Base-by-base conservation (phyloP, 2,329 filamentous ascomycete species). In the Neofusicoccum ribis region DNA sequence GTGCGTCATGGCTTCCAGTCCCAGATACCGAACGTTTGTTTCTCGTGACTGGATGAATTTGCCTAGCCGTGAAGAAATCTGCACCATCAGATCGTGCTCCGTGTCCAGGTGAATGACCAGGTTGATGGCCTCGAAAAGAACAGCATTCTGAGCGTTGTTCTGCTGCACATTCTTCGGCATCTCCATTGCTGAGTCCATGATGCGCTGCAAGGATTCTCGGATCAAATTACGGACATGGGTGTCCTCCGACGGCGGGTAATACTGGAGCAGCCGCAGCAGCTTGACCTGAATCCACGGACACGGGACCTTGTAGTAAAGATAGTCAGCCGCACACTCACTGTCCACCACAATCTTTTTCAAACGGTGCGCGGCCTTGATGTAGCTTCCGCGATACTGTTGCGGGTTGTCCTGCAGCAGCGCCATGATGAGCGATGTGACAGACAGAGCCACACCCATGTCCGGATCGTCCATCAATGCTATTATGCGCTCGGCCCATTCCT, bases 221-320 rank as follows among this genome's bases (percentile, higher is more conserved):
- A 99, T 95, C 80, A 99, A 89, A 50, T 92, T 90, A 65, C 94
- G 91, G 46, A 97, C 88, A 76, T 97, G 92, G 37, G 90, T 93
- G 75, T 99, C 95, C 73, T 98, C 94, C 93, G 70, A 63, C 51
- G 95, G 94, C 31, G 93, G 91, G 78, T 97, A 99, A 77, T 98
- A 99, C 79, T 99, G 95, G 69, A 99, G 84, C 67, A 99, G 80
- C 68, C 93, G 88, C 69, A 99, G 80, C 17, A 99, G 85, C 81
- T 99, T 99, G 73, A 98, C 91, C 79, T 98, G 93, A 65, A 99
- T 89, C 95, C 95, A 99, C 2, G 95, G 95, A 75, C 95, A 99
- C 1, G 95, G 95, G n/a, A 99, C 95, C 74, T 97, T 97, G 84
- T 99, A 99, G 82, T 99, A 99, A 31, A 97, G 86, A 76, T 99